Evolutionary conservation across 2,329 filamentous ascomycete species (phyloP).

Genomic region (Colletotrichum sp.): DNA sequence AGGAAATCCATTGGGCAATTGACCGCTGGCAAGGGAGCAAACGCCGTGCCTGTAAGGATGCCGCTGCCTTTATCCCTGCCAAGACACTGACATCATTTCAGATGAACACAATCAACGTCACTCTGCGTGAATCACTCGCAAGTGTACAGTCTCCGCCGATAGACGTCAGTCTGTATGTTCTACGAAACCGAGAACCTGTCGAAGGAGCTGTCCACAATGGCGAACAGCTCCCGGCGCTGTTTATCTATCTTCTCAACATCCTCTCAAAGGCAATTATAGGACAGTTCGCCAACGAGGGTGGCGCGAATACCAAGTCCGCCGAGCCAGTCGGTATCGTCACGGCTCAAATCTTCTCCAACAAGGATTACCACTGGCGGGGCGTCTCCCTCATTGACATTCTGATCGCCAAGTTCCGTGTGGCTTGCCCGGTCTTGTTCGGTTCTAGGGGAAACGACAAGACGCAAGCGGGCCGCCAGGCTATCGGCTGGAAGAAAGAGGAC

Average conservation of each 20-base stretch:
- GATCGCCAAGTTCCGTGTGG: constrained; percentile 80
- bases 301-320: constrained; percentile 67
- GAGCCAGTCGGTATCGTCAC: constrained; percentile 82
- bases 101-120: constrained; percentile 50
- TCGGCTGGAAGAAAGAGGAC: constrained; percentile 75
- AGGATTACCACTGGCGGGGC: constrained; percentile 70
- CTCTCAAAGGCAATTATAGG: constrained; percentile 75
- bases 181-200: constrained; percentile 46
- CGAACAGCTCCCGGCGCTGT: constrained; percentile 62
- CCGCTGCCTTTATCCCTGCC: not conserved
- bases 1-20: constrained; percentile 77
- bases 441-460: constrained; percentile 78
- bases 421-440: constrained; percentile 87
- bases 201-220: constrained; percentile 58
- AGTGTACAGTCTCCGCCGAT: constrained; percentile 56
- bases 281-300: constrained; percentile 72
- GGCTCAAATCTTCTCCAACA: constrained; percentile 75
- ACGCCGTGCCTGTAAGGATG: constrained; percentile 46
- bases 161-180: constrained; percentile 60
- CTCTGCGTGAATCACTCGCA: constrained; percentile 60
- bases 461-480: constrained; percentile 64
- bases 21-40: constrained; percentile 67
- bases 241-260: constrained; percentile 78
- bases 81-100: constrained; percentile 24
- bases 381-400: constrained; percentile 80